These are phyloP conservation scores for Leishmania guyanensis DNA, from an alignment of 208 protist genomes.

Conservation along the genomic window DNA sequence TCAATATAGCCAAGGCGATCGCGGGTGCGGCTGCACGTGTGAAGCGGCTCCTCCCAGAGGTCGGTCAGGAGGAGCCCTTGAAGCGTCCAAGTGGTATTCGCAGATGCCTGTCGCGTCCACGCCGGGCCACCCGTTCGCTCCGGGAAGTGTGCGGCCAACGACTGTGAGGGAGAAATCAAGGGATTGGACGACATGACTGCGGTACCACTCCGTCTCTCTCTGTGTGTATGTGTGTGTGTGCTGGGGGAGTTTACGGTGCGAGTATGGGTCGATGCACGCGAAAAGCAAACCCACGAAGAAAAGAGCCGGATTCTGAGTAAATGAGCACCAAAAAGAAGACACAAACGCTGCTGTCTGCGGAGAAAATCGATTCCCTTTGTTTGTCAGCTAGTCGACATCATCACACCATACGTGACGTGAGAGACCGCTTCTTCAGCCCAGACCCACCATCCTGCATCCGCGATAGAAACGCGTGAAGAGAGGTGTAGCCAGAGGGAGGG, in stretches of 20 bases:
- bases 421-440: neutral
- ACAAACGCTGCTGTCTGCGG: neutral
- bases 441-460: neutral
- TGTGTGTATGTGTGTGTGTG: neutral
- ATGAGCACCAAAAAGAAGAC: neutral
- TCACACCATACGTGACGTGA: neutral
- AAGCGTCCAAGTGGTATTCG: conserved; percentile 16
- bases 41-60: conserved; percentile 80
- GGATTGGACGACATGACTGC: neutral
- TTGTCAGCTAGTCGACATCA: neutral
- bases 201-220: neutral
- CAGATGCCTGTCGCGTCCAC: neutral
- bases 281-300: neutral
- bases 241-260: neutral
- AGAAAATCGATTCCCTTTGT: neutral
- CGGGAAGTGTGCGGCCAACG: conserved; percentile 17
- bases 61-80: conserved; percentile 57
- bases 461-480: neutral
- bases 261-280: neutral
- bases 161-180: neutral
- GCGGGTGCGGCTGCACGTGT: conserved; percentile 67
- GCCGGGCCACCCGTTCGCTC: conserved; percentile 10
- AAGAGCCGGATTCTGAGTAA: neutral
- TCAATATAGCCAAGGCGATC: conserved; percentile 85
- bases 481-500: neutral